Evolutionary conservation across 1,284 basidiomycete species (phyloP), one percentile per base, ranked within the genome.

Genomic region (Peniophora sp.): DNA sequence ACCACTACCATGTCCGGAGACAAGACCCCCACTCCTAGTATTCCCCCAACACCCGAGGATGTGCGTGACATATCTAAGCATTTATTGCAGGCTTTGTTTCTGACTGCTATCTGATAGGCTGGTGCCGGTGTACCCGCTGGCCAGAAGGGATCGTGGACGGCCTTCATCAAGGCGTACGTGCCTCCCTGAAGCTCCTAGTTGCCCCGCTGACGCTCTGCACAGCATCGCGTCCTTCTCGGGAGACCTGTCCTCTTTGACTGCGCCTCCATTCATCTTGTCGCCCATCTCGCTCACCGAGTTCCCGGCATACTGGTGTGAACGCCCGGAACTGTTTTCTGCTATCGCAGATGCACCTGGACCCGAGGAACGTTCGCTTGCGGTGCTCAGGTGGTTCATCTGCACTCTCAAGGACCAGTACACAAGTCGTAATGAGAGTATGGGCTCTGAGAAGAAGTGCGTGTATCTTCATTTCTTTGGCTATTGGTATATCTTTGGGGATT

Each of bases 331-430:
- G 45, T 94, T 95, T 61, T 81, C 91, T 6, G 79, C 79, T 24
- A 96, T 97, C 63, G 83, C 86, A 16, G 81, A 85, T 61, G 90
- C 83, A 23, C 74, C 72, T 61, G 81, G 79, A 6, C 78, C 81
- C 43, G 84, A 92, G 65, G 81, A 84, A 3, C 74, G 92, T 47
- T 78, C 83, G 14, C 72, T 89, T 52, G 78, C 82, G 16, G 89
- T 96, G 17, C 75, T 96, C 48, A 82, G 78, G 60, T 97, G 93
- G 93, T 97, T 96, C 69, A 89, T 97, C 60, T 84, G 85, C 59
- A 97, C 94, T 0, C 78, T 97, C 54, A 97, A 95, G 67, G 92
- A 92, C 36, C 93, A 97, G 63, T 97, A 97, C 69, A 97, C 92
- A 16, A 91, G 90, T 35, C 77, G 92, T 52, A 95, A 94, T 63